Evolutionary conservation across 768 basidiomycete species (phyloP), one percentile per base, ranked within the genome.

Genomic region (Mycena metata): DNA sequence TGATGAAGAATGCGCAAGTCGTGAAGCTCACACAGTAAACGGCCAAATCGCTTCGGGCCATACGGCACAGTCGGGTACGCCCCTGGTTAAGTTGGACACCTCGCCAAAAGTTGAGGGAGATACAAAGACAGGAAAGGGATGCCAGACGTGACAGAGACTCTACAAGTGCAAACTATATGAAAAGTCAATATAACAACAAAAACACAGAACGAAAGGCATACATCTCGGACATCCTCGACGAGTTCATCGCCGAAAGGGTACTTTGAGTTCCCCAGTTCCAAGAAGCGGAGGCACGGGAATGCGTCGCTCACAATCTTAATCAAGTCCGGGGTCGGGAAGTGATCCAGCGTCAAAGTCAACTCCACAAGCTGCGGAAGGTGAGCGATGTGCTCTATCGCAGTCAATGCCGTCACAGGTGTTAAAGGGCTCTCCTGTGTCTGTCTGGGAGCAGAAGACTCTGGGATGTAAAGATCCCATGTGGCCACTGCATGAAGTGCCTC

Each of bases 281-380:
- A 21, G 16, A 51, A 39, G 1, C 43, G 60, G 16, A 61, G 17
- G 23, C 12, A 49, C 12, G 60, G 60, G 11, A 24, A 19, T 3
- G 24, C 35, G 12, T 23, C 5, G 1, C 17, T 36, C 23, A 50
- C n/a, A 6, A 6, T 7, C 7, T 23, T 23, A 11, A 61, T 61
- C 19, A 61, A 5, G n/a, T 0, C 39, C 2, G 60, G 6, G 23
- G 36, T 52, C 19, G 41, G 23, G 24, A 42, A 51, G 15, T 61
- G 49, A 4, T 61, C 24, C 23, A 61, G 36, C 2, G 60, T 50
- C 49, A 61, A 17, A 6, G 49, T 33, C 15, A 61, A 43, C 26
- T 39, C 60, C 0, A 15, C 12, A 16, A 61, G 6, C 17, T 0
- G 15, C 19, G 7, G n/a, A n/a, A 61, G 60, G 7, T 17, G 60